Evolutionary conservation across 441 rosid genomes (phyloP), one percentile per base, ranked within the genome.

Genomic region (Syzygium syzygioides): DNA sequence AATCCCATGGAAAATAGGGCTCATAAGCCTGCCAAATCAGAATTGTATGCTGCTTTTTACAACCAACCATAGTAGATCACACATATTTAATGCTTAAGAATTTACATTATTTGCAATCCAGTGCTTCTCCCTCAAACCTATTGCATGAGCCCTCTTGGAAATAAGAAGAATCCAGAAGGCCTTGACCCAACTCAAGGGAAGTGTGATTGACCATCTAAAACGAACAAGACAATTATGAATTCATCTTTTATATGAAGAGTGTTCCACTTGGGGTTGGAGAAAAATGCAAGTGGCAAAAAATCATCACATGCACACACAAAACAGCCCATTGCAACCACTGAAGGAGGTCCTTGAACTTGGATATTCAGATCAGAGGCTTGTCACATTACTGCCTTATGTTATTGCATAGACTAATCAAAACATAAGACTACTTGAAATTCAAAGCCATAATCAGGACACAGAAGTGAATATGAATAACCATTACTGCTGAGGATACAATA

Each of bases 1-100:
- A 97, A 93, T 97, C 97, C 66, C 92, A 93, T 90, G 99, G 99
- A 92, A 97, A 97, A 87, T 88, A 91, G 20, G 99, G 99, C 86
- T 95, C 84, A 54, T 94, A 95, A 88, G 90, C 93, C 99, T 98
- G 96, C 92, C 86, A 90, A 79, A 87, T 48, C 88, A 52, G 85
- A 89, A 90, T 53, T 66, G 90, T 90, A 90, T 19, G 34, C 86
- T 87, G 86, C 11, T 57, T 86, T 88, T 57, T 60, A 88, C 86
- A 84, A 86, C 55, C 56, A 48, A 68, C 48, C 60, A 45, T 59
- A 62, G 19, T 34, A 55, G 87, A 83, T 45, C n/a, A n/a, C 55
- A 26, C 68, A 54, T 28, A 18, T 32, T 87, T 86, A 60, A 89
- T 89, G 86, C 86, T 79, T 85, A 28, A 32, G n/a, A 57, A 87